These are phyloP conservation scores for Trichoderma sp. DNA, from an alignment of 2,329 filamentous ascomycete genomes.

Conservation along the genomic window DNA sequence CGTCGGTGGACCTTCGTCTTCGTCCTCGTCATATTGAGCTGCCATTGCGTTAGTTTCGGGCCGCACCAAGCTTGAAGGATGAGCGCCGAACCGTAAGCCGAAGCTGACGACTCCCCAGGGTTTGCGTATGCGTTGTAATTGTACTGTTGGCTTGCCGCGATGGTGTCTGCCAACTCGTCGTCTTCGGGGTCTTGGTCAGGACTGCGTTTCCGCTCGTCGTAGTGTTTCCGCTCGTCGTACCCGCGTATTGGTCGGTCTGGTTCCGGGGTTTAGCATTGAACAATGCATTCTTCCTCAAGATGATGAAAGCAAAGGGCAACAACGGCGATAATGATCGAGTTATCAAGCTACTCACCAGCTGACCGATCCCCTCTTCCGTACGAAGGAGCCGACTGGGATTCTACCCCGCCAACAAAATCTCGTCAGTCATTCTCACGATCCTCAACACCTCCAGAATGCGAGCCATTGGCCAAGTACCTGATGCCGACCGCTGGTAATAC, in stretches of 20 bases:
- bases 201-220: slow-evolving; percentile 15
- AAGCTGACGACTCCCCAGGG: slow-evolving; percentile 29
- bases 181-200: slow-evolving; percentile 30
- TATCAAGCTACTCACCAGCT: slow-evolving; percentile 21
- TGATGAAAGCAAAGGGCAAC: neutral
- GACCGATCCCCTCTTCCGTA: slow-evolving; percentile 11
- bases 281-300: neutral
- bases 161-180: slow-evolving; percentile 30
- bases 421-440: slow-evolving; percentile 16
- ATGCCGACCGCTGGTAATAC: slow-evolving; percentile 25
- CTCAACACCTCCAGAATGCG: neutral
- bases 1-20: slow-evolving; percentile 35
- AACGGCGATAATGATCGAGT: neutral
- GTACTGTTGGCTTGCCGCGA: slow-evolving; percentile 32
- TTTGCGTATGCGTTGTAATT: slow-evolving; percentile 26
- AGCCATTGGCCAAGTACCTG: slow-evolving; percentile 25
- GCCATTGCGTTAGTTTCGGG: neutral
- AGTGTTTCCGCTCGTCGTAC: slow-evolving; percentile 21
- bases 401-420: slow-evolving; percentile 23
- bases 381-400: slow-evolving; percentile 6
- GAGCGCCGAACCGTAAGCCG: slow-evolving; percentile 32
- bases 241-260: slow-evolving; percentile 3
- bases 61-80: neutral
- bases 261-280: slow-evolving; percentile 6
- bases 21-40: slow-evolving; percentile 34